phyloP scores from a whole-genome alignment of 768 basidiomycete genomes.

The Imleria badia region DNA sequence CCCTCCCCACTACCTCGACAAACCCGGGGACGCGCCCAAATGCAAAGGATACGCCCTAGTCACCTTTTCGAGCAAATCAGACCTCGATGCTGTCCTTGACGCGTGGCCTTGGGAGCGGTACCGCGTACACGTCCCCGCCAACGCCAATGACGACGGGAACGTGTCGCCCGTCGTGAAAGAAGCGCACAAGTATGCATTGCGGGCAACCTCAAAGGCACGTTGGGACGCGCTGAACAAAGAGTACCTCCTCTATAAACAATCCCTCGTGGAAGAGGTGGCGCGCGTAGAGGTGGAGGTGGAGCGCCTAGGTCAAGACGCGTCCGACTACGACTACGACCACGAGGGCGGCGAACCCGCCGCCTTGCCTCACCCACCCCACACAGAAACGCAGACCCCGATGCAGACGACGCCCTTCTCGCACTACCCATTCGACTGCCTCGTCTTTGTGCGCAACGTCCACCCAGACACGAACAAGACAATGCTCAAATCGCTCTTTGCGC shows the following conservation, averaged over 20 bases:
- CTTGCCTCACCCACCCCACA: accelerated
- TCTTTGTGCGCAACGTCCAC: conserved; percentile 71
- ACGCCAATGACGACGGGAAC: neutral
- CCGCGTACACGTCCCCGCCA: neutral
- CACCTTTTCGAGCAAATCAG: conserved; percentile 43
- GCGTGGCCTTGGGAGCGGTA: conserved; percentile 62
- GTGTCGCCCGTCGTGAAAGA: conserved; percentile 31
- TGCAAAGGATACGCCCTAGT: conserved; percentile 80
- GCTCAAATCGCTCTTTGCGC: conserved; percentile 56
- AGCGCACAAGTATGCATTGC: conserved; percentile 59
- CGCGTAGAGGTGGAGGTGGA: conserved; percentile 2
- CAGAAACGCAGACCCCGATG: neutral
- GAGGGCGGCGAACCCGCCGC: neutral
- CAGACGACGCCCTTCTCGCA: conserved; percentile 31
- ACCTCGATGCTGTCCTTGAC: conserved; percentile 42
- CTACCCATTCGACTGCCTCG: conserved; percentile 65
- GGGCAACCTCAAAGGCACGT: conserved; percentile 49
- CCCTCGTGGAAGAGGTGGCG: conserved; percentile 49
- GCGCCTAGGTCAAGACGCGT: neutral
- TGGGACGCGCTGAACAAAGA: conserved; percentile 71
- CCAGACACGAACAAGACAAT: conserved; percentile 81
- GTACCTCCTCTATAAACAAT: conserved; percentile 62
- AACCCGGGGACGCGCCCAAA: conserved; percentile 49
- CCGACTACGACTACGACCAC: neutral
- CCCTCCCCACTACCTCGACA: conserved; percentile 65